Evolutionary conservation across 2,329 filamentous ascomycete species (phyloP).

Genomic region (Arachnopeziza araneosa): DNA sequence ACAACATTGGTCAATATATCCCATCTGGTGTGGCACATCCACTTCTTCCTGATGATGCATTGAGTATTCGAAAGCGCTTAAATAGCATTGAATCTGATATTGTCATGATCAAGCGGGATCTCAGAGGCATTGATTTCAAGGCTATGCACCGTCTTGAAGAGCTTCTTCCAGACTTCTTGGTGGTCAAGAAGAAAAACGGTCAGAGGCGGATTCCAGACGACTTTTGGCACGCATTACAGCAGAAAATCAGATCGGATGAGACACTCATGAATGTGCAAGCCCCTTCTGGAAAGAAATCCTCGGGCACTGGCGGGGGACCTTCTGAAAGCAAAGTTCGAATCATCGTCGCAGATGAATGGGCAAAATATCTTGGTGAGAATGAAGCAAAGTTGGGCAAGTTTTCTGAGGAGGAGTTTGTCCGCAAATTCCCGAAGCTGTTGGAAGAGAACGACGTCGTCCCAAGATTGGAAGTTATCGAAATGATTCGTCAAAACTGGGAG

Average conservation of each 20-base stretch:
- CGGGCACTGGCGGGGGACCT: neutral
- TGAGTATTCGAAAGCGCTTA: slow-evolving; percentile 19
- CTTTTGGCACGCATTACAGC: slow-evolving; percentile 60
- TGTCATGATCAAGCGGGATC: slow-evolving; percentile 6
- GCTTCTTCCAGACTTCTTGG: slow-evolving; percentile 51
- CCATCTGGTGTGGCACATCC: slow-evolving; percentile 18
- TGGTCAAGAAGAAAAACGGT: slow-evolving; percentile 49
- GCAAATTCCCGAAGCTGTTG: slow-evolving; percentile 17
- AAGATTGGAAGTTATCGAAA: slow-evolving; percentile 64
- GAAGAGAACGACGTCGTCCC: slow-evolving; percentile 18
- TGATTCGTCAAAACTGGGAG: slow-evolving; percentile 80
- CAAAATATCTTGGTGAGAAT: slow-evolving; percentile 15
- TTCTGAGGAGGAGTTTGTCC: slow-evolving; percentile 13
- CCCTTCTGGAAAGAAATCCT: neutral
- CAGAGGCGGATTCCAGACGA: slow-evolving; percentile 49
- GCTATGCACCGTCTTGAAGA: slow-evolving; percentile 35
- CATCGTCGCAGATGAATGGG: slow-evolving; percentile 6
- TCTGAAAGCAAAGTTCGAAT: slow-evolving; percentile 1
- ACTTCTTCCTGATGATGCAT: slow-evolving; percentile 7
- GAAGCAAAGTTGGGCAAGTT: slow-evolving; percentile 8
- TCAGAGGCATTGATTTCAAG: slow-evolving; percentile 28
- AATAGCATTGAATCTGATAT: slow-evolving; percentile 21
- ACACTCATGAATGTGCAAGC: slow-evolving; percentile 4
- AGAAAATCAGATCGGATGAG: slow-evolving; percentile 44
- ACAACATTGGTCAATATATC: slow-evolving; percentile 21